These are phyloP conservation scores for Acanthamoeba royreba DNA, from an alignment of 208 protist species.

Conservation along the genomic window DNA sequence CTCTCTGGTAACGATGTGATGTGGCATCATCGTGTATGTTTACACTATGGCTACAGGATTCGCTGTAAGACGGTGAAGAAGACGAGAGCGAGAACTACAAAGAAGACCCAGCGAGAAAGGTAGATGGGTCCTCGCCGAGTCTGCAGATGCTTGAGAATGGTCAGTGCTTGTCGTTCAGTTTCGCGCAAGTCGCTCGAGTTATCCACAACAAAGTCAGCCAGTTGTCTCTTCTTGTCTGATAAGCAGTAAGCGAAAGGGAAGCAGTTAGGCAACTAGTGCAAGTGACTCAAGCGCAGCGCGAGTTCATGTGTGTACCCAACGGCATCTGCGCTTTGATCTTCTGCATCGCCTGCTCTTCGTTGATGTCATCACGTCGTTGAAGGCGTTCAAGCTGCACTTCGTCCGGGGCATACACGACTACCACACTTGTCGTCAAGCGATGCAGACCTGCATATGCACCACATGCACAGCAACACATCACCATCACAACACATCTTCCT, in stretches of 20 bases:
- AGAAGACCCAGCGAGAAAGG: background rate
- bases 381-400: slow-evolving; percentile 12
- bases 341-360: background rate
- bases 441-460: background rate
- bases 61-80: no score
- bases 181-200: background rate
- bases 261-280: no score
- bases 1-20: no score
- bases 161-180: background rate
- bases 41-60: no score
- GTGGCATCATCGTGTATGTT: no score
- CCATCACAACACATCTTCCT: no score
- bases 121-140: background rate
- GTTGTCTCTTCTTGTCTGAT: background rate
- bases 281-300: background rate
- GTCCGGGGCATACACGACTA: background rate
- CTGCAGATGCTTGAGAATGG: background rate
- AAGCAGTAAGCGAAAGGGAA: no score
- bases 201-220: background rate
- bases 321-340: slow-evolving; percentile 29
- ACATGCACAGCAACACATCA: no score
- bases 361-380: background rate
- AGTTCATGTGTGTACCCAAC: background rate
- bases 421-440: background rate
- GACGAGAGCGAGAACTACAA: background rate